These are phyloP conservation scores for Jacaranda copaia DNA, from an alignment of 257 asterid species.

Conservation along the genomic window DNA sequence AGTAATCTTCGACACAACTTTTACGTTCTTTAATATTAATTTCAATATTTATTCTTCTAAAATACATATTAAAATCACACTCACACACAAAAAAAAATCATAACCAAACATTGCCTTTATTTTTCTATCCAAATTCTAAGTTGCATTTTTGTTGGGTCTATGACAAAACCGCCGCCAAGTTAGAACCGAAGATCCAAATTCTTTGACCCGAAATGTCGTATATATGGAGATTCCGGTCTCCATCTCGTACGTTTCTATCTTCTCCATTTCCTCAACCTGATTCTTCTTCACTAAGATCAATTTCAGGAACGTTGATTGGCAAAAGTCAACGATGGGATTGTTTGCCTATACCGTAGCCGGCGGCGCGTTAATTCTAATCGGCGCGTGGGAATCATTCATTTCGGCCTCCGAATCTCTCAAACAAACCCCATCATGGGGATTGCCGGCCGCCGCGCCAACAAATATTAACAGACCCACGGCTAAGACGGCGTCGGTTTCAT, in stretches of 20 bases:
- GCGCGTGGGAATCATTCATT: conserved; percentile 71
- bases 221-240: not conserved
- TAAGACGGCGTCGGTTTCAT: conserved; percentile 41
- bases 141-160: no score
- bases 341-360: conserved; percentile 80
- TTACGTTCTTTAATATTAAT: no score
- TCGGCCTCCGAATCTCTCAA: conserved; percentile 48
- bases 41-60: no score
- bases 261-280: not conserved
- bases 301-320: not conserved
- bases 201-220: not conserved
- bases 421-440: conserved; percentile 38
- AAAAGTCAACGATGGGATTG: conserved; percentile 63
- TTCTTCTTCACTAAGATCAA: conserved; percentile 5
- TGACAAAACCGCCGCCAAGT: not conserved
- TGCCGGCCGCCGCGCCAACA: conserved; percentile 34
- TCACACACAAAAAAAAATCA: no score
- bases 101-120: no score
- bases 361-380: conserved; percentile 69
- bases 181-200: not conserved
- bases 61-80: no score
- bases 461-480: conserved; percentile 19
- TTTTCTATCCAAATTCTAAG: no score
- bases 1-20: no score
- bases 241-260: not conserved